Conservation (phyloP, 495 filamentous ascomycete species). For the Durotheca rogersii region DNA sequence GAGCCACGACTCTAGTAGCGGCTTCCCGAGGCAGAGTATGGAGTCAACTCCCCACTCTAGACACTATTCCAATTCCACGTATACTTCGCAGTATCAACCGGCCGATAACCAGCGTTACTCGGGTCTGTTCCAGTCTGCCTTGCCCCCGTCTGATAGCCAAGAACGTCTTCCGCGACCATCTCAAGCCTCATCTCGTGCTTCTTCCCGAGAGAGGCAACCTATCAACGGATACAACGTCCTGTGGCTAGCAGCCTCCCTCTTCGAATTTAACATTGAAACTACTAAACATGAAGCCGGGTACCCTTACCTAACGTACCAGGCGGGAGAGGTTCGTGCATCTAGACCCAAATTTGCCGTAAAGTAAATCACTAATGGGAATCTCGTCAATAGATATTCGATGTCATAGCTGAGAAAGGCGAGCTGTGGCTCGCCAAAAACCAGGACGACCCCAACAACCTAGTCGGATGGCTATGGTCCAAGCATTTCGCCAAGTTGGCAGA, state of each 20-base stretch:
- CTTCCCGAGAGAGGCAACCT: conserved; percentile 49
- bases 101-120: conserved; percentile 55
- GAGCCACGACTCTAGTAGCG: conserved; percentile 51
- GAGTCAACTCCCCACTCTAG: conserved; percentile 44
- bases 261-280: conserved; percentile 93
- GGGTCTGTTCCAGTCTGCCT: conserved; percentile 79
- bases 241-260: conserved; percentile 90
- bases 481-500: conserved; percentile 83
- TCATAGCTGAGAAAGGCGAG: conserved; percentile 93
- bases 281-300: conserved; percentile 91
- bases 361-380: conserved; percentile 12
- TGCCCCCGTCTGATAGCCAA: conserved; percentile 72
- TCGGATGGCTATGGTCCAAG: conserved; percentile 99
- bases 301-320: conserved; percentile 92
- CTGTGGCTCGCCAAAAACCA: conserved; percentile 98
- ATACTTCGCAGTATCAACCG: conserved; percentile 42
- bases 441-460: conserved; percentile 71
- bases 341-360: neutral
- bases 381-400: conserved; percentile 69
- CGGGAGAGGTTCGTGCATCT: conserved; percentile 66
- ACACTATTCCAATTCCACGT: conserved; percentile 51
- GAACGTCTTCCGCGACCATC: conserved; percentile 45
- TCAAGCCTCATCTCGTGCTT: conserved; percentile 50
- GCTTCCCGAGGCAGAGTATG: conserved; percentile 44
- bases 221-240: conserved; percentile 56